A percentile compares a stretch with the other conserved stretches of the same genome.
These are phyloP conservation scores for Populus pruinosa DNA, from an alignment of 345 rosid genomes.

Conservation along the genomic window DNA sequence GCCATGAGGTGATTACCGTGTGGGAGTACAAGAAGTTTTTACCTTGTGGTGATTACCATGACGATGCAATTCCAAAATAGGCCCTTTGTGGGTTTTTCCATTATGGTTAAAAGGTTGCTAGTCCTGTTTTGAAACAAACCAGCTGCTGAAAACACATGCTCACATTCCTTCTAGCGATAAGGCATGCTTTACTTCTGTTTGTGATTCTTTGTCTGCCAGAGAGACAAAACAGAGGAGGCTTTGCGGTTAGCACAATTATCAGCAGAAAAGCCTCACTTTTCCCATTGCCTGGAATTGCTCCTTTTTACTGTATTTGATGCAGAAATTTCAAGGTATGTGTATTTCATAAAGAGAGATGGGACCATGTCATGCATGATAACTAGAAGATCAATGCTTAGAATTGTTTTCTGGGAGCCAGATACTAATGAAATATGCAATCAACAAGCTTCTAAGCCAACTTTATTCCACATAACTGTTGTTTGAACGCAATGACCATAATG, in stretches of 20 bases:
- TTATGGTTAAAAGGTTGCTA: not conserved
- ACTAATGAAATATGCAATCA: not conserved
- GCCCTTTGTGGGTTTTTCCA: not conserved
- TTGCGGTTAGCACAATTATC: slow-evolving; percentile 76
- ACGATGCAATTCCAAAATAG: not conserved
- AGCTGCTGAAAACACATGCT: not conserved
- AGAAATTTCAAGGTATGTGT: slow-evolving; percentile 78
- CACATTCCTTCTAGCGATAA: not conserved
- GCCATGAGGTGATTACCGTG: not conserved
- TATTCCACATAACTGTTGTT: not conserved
- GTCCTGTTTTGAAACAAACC: not conserved
- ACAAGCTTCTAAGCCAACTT: not conserved
- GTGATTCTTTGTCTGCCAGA: slow-evolving; percentile 42
- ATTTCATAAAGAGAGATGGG: not conserved
- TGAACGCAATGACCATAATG: not conserved
- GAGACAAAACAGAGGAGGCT: slow-evolving; percentile 89
- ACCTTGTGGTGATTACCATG: not conserved
- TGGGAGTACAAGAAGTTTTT: not conserved
- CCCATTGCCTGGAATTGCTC: slow-evolving; percentile 97
- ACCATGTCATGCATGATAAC: not conserved
- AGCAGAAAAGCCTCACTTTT: slow-evolving; percentile 94
- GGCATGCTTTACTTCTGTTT: slow-evolving; percentile 4
- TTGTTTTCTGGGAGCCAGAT: not conserved
- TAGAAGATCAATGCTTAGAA: slow-evolving; percentile 1
- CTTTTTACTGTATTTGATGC: slow-evolving; percentile 98